phyloP scores from a whole-genome alignment of 306 rosid species.

The Gastrolobium bilobum region DNA sequence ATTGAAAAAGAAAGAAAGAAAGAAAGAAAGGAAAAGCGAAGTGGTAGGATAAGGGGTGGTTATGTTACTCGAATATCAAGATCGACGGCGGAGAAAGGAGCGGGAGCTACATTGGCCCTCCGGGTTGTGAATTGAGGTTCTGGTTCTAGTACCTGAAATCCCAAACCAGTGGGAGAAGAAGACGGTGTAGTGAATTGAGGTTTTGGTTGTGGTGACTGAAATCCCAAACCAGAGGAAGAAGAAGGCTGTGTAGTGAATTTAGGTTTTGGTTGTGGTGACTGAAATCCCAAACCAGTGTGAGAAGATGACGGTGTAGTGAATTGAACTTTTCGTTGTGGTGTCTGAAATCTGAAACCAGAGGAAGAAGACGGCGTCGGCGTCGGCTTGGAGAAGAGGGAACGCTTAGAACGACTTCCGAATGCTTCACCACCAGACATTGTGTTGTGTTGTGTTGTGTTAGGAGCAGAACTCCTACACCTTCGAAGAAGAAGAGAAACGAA shows the following conservation, averaged over 20 bases:
- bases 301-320: no score
- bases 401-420: no score
- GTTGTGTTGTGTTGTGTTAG: no score
- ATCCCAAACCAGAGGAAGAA: conserved; percentile 53
- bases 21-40: not conserved
- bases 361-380: no score
- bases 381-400: no score
- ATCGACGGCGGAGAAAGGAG: conserved; percentile 76
- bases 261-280: conserved; percentile 49
- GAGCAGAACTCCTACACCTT: no score
- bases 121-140: no score
- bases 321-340: conserved; percentile 46
- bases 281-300: conserved; percentile 65
- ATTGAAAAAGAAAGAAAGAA: not conserved
- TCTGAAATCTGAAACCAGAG: conserved; percentile 58
- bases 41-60: not conserved
- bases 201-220: conserved; percentile 55
- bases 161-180: conserved; percentile 41
- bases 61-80: conserved; percentile 71
- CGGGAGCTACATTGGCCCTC: conserved; percentile 73
- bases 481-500: no score
- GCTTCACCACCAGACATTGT: no score
- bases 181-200: not conserved
- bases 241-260: no score
- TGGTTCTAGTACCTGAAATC: no score